Percentiles rank a stretch among this genome's conserved stretches.
phyloP scores from a whole-genome alignment of 495 filamentous ascomycete species.

The Neurospora hispaniola region DNA sequence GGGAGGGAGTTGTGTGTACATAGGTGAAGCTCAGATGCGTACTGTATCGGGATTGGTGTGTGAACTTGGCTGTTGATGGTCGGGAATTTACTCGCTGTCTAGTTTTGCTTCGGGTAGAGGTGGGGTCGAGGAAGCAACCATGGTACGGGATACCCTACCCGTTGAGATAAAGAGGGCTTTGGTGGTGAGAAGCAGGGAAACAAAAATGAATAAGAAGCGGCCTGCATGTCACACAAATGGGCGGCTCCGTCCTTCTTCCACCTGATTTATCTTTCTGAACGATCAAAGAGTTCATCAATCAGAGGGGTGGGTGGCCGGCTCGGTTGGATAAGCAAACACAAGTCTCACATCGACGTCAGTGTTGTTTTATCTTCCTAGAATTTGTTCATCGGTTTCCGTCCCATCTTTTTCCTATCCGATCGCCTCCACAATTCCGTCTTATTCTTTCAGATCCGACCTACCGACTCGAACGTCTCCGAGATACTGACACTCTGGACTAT shows the following conservation, averaged over 20 bases:
- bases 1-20: neutral
- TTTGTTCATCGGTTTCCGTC: neutral
- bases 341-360: neutral
- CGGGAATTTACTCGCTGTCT: neutral
- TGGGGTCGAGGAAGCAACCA: neutral
- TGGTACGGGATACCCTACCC: neutral
- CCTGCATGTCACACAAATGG: neutral
- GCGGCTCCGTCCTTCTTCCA: neutral
- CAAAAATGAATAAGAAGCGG: neutral
- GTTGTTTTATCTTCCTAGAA: neutral
- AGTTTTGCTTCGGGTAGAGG: neutral
- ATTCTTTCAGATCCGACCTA: neutral
- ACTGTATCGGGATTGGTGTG: neutral
- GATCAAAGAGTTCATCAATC: neutral
- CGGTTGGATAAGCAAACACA: neutral
- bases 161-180: neutral
- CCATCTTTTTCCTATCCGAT: neutral
- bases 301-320: neutral
- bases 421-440: neutral
- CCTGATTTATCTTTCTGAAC: neutral
- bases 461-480: neutral
- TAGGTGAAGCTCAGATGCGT: neutral
- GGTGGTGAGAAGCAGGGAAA: neutral
- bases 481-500: neutral
- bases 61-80: neutral